Evolutionary conservation across 345 rosid genomes (phyloP), one percentile per base, ranked within the genome.

Genomic region (Salix purpurea): DNA sequence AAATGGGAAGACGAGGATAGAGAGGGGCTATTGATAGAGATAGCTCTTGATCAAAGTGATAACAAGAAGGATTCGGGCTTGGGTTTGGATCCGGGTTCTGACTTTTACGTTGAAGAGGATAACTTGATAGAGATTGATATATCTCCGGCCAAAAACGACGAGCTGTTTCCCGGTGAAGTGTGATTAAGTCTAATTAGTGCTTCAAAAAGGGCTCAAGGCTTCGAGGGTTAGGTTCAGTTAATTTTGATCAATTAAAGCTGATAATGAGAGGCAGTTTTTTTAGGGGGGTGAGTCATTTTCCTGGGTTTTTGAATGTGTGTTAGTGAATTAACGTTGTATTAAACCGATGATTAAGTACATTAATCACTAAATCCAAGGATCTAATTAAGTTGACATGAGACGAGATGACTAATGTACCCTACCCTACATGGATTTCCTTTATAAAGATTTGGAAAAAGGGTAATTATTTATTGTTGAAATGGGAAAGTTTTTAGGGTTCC

Each of bases 121-220:
- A 92, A 84, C 74, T 65, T 88, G 81, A 90, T 90, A 32, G 94
- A 93, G 85, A 94, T 94, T 70, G 89, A 90, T 74, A 79, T 91
- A 50, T 91, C 90, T 65, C 80, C 79, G 73, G 39, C 46, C 14
- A 80, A 67, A 58, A 72, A 40, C 13, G 75, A 34, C 2, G 75
- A 21, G 28, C 5, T 67, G 69, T 23, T 16, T 74, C 21, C 74
- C 18, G 79, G 76, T 30, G 60, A 26, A 36, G 54, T 28, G 68
- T 42, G 72, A 67, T 67, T 72, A 34, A 34, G 36, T 34, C 36
- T 34, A 24, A 9, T 15, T 14, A 12, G 68, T 39, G 4, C 52
- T 65, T 50, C 1, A 6, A 26, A 13, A 40, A 7, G 18, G 15
- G 3, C 34, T 46, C 16, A 16, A n/a, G 62, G 6, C 13, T 30